A percentile compares a stretch with the other conserved stretches of the same genome.
These are phyloP conservation scores for Lenwebbia sp. DNA, from an alignment of 345 rosid species.

Conservation along the genomic window DNA sequence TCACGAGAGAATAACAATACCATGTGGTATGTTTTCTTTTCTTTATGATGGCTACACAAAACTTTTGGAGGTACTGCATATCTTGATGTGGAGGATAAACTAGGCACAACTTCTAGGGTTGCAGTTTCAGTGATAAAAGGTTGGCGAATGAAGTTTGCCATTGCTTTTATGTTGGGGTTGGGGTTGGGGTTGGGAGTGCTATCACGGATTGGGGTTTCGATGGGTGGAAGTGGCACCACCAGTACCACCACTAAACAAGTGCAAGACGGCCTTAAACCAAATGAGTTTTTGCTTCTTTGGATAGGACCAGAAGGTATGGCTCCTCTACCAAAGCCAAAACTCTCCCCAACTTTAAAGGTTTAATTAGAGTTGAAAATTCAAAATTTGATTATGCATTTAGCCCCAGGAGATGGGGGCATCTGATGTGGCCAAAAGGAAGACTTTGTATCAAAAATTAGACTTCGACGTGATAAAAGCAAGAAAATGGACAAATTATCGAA, in stretches of 20 bases:
- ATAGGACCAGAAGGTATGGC: neutral
- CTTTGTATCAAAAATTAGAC: neutral
- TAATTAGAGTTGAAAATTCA: neutral
- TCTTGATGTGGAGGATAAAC: neutral
- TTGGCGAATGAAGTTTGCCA: neutral
- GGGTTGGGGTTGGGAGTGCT: neutral
- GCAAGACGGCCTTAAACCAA: neutral
- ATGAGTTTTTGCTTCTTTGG: neutral
- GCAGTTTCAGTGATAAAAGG: neutral
- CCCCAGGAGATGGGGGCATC: neutral
- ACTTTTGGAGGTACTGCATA: neutral
- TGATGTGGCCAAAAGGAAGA: neutral
- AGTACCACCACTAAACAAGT: neutral
- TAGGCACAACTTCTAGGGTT: neutral
- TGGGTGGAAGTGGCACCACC: neutral
- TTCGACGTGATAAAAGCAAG: neutral
- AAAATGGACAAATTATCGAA: too few relatives aligned
- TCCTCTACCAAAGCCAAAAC: neutral
- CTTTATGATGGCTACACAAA: neutral
- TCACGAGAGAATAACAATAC: neutral
- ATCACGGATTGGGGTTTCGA: neutral
- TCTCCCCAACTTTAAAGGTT: neutral
- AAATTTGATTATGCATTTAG: neutral
- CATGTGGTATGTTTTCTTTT: neutral
- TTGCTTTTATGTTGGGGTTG: neutral